Conservation (phyloP, 2,329 filamentous ascomycete genomes). For the Podosphaera aphanis region DNA sequence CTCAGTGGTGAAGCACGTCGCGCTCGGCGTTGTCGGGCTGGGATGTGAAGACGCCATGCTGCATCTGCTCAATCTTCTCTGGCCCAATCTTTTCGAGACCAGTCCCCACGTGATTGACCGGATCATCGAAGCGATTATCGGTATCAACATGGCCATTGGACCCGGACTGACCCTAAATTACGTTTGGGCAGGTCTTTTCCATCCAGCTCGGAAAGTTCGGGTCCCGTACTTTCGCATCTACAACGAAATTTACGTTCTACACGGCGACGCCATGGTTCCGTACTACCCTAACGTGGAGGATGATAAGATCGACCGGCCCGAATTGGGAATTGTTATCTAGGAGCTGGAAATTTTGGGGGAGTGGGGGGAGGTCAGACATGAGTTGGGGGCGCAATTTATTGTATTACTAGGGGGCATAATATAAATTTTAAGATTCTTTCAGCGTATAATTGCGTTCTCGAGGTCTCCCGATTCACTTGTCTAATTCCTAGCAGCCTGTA, state of each 20-base stretch:
- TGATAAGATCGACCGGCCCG: slow-evolving; percentile 53
- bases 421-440: no score
- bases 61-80: slow-evolving; percentile 84
- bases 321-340: slow-evolving; percentile 63
- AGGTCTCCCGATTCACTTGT: no score
- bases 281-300: slow-evolving; percentile 80
- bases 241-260: slow-evolving; percentile 90
- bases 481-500: no score
- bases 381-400: background rate
- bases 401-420: background rate
- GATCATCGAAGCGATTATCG: slow-evolving; percentile 92
- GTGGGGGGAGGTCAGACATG: background rate
- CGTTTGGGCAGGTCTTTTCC: slow-evolving; percentile 91
- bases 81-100: slow-evolving; percentile 94
- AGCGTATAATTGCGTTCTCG: no score
- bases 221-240: slow-evolving; percentile 91
- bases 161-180: slow-evolving; percentile 92
- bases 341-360: background rate
- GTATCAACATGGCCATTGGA: slow-evolving; percentile 78
- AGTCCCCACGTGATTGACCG: slow-evolving; percentile 95
- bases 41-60: slow-evolving; percentile 98
- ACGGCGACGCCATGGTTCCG: slow-evolving; percentile 82
- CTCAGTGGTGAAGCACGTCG: slow-evolving; percentile 92
- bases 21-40: slow-evolving; percentile 85
- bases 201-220: slow-evolving; percentile 83